Conservation (phyloP, 106 monocot genomes). For the Xerophyta viscosa region DNA sequence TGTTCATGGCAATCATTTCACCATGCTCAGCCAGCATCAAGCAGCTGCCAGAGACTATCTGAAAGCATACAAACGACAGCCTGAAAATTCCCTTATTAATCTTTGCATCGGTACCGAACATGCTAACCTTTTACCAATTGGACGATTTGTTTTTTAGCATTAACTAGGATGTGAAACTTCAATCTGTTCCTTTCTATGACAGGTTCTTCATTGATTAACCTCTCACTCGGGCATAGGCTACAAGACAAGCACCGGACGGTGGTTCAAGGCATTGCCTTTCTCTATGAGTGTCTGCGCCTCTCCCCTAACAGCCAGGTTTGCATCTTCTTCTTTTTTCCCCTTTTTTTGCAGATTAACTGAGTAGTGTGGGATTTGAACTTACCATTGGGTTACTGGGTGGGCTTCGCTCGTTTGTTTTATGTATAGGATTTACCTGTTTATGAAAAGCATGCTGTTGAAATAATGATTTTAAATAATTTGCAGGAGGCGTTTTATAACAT, state of each 20-base stretch:
- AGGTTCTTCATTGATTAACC: constrained; percentile 86
- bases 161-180: background rate
- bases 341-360: too few relatives aligned
- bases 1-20: constrained; percentile 79
- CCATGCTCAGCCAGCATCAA: constrained; percentile 74
- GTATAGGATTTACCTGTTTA: background rate
- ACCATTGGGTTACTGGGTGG: too few relatives aligned
- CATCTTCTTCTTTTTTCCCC: too few relatives aligned
- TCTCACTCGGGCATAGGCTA: constrained; percentile 85
- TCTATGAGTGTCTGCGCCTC: constrained; percentile 60
- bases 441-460: background rate
- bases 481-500: constrained; percentile 92
- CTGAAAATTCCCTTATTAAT: constrained; percentile 76
- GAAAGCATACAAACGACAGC: constrained; percentile 79
- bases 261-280: constrained; percentile 75
- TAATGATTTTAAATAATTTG: constrained; percentile 3
- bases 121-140: background rate
- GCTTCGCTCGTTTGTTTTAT: too few relatives aligned
- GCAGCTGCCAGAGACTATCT: constrained; percentile 79
- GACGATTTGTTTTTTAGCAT: background rate
- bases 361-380: too few relatives aligned
- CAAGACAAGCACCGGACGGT: constrained; percentile 79
- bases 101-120: constrained; percentile 71
- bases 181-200: constrained; percentile 8
- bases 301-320: constrained; percentile 82